Conservation (phyloP, 140 eudicot species). For the Cichorium intybus region DNA sequence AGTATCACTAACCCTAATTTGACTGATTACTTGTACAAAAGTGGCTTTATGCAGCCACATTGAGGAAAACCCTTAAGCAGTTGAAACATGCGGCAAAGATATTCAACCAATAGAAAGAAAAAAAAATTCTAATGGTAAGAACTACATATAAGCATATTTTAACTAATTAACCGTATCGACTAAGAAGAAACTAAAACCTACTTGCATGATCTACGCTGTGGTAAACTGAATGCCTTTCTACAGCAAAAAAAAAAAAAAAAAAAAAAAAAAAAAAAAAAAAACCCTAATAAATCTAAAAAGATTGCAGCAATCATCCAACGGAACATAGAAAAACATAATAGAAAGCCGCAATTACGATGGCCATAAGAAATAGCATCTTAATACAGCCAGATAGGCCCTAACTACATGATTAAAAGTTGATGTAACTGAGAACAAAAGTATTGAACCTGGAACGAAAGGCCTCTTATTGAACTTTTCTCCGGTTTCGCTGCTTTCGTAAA, state of each 20-base stretch:
- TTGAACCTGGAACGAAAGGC: slow-evolving; percentile 44
- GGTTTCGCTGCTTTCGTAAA: slow-evolving; percentile 44
- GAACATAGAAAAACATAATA: not conserved
- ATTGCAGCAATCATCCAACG: slow-evolving; percentile 6
- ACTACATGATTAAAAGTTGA: not conserved
- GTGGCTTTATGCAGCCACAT: not conserved
- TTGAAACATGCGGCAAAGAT: not conserved
- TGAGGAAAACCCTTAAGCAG: not conserved
- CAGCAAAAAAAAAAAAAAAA: too few relatives aligned
- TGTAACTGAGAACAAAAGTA: not conserved
- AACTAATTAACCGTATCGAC: not conserved
- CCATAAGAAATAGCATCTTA: not conserved
- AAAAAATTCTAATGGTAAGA: not conserved
- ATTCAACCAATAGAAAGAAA: not conserved
- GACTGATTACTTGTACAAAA: not conserved
- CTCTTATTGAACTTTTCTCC: slow-evolving; percentile 61
- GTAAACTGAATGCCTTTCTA: not conserved
- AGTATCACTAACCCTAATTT: not conserved
- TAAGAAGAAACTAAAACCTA: slow-evolving; percentile 2
- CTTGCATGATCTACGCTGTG: not conserved
- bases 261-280: not conserved
- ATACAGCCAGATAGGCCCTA: not conserved
- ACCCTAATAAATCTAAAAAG: not conserved
- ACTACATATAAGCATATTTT: not conserved
- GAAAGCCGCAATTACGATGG: not conserved